Evolutionary conservation across 345 rosid genomes (phyloP).

Genomic region (Combretum micranthum): DNA sequence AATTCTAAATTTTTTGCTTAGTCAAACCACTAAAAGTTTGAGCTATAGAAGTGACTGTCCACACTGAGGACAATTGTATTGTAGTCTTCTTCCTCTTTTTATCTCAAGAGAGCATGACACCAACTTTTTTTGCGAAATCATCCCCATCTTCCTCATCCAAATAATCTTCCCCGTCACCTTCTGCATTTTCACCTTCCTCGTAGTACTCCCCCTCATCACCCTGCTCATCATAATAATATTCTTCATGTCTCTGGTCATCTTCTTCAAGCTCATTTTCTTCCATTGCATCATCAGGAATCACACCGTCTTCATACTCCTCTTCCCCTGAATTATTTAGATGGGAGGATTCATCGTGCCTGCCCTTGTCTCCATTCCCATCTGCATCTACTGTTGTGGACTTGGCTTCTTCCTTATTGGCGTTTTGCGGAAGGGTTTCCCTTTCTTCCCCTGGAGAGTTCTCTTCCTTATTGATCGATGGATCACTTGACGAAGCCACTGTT

Average conservation of each 20-base stretch:
- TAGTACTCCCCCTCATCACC: slow-evolving; percentile 67
- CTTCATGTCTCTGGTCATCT: slow-evolving; percentile 43
- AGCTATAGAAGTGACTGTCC: too few species aligned
- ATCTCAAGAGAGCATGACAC: slow-evolving; percentile 51
- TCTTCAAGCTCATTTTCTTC: slow-evolving; percentile 48
- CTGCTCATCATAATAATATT: slow-evolving; percentile 40
- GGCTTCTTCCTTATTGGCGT: slow-evolving; percentile 20
- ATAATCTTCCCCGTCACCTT: slow-evolving; percentile 32
- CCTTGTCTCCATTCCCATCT: slow-evolving; percentile 26
- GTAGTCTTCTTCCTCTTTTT: too few species aligned
- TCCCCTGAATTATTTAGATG: slow-evolving; percentile 19
- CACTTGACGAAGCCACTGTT: slow-evolving; percentile 23
- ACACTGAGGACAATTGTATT: too few species aligned
- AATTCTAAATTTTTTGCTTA: too few species aligned
- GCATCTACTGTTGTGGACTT: slow-evolving; percentile 13
- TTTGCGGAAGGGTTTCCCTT: background rate
- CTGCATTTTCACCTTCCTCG: slow-evolving; percentile 62
- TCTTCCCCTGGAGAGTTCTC: slow-evolving; percentile 5
- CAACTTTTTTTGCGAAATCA: slow-evolving; percentile 58
- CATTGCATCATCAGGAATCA: slow-evolving; percentile 28
- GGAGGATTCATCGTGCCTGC: slow-evolving; percentile 19
- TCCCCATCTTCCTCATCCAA: slow-evolving; percentile 55
- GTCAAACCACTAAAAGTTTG: too few species aligned
- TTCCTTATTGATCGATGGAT: slow-evolving; percentile 18
- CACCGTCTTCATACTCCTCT: slow-evolving; percentile 29